Base-by-base conservation (phyloP, 2,329 filamentous ascomycete genomes). In the Claviceps sp. region DNA sequence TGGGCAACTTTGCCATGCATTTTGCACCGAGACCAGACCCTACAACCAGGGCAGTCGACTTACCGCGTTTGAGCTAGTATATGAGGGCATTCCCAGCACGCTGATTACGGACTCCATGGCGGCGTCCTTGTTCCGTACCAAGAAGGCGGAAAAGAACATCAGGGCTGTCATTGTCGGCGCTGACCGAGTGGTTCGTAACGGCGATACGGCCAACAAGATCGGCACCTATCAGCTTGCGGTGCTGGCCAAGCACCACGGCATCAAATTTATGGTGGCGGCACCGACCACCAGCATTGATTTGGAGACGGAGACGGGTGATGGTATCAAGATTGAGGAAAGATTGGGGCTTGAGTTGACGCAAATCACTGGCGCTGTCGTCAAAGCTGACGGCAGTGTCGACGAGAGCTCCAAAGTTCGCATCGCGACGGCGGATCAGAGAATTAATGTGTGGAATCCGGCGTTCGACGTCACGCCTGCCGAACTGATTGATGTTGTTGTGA, bases 121-220 rank as follows among this genome's bases (percentile, higher is more conserved):
- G 1, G 90, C 84, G 13, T 85, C 91, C 0, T 76, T 98, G 8
- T 85, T 98, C 63, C 68, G 71, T 20, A 78, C 77, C 23, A 71
- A 78, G 45, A 82, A 82, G 58, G 71, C 74, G 22, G 69, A 75
- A 39, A 76, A 82, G 62, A 82, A 83, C 61, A 86, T 98, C 54
- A 78, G 81, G 5, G 91, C 89, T 5, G 87, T 98, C 49, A 84
- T 98, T 34, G 93, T 98, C 0, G 93, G 93, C 29, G 93, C 93
- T 2, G 93, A 98, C 66, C 82, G 93, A 52, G 93, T 98, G 14
- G 93, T 91, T 36, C 86, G 89, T 49, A 98, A 98, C 61, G 93
- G 93, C 34, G 93, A 98, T 69, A 97, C 93, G 0, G 93, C 93
- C 52, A 98, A 98, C 73, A 98, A 98, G 73, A 94, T 98, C 55